Evolutionary conservation across 176 grass and related monocot genomes (phyloP).

Genomic region (Thinopyrum elongatum): DNA sequence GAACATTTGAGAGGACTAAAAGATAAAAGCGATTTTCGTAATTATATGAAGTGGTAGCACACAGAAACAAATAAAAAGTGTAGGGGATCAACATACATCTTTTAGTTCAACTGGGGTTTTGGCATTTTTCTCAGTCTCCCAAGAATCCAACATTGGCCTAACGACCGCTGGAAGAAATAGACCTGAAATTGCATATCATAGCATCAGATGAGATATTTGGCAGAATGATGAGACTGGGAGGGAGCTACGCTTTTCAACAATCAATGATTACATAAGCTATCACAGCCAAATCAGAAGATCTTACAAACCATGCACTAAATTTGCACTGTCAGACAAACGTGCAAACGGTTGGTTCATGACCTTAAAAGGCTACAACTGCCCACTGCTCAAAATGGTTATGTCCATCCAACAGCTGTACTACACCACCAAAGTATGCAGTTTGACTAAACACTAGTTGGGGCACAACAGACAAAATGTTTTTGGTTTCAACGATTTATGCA

Average conservation of each 20-base stretch:
- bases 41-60: background rate
- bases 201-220: background rate
- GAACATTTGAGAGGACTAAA: background rate
- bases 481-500: background rate
- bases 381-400: background rate
- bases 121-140: slow-evolving; percentile 66
- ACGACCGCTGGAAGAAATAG: slow-evolving; percentile 93
- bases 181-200: slow-evolving; percentile 59
- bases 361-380: background rate
- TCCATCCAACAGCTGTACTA: background rate
- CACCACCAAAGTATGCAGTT: background rate
- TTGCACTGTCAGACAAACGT: background rate
- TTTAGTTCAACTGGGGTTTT: slow-evolving; percentile 47
- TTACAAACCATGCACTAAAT: background rate
- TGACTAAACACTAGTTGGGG: background rate
- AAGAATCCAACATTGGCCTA: slow-evolving; percentile 90
- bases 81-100: slow-evolving; percentile 55
- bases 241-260: background rate
- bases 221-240: background rate
- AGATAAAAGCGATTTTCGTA: background rate
- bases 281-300: background rate
- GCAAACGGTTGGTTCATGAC: background rate
- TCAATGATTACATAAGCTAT: background rate
- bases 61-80: background rate
- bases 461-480: background rate